Conservation (phyloP, 139 green algal species). For the Desmodesmus armatus region DNA sequence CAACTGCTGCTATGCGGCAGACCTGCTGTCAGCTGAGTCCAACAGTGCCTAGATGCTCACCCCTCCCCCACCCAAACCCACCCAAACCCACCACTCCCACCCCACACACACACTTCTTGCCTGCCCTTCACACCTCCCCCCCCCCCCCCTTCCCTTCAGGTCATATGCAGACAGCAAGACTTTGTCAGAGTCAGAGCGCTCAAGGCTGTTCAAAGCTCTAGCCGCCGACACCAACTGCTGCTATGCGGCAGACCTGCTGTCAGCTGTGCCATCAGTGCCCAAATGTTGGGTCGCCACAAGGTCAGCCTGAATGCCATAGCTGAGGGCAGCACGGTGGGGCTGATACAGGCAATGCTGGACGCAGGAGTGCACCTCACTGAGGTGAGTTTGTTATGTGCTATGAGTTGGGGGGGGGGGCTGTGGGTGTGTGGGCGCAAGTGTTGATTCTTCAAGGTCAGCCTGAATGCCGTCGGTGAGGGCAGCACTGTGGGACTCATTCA, state of each 20-base stretch:
- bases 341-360: constrained; percentile 78
- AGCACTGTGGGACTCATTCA: constrained; percentile 78
- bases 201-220: constrained; percentile 62
- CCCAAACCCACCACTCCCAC: too few species aligned
- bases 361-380: constrained; percentile 76
- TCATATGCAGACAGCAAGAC: constrained; percentile 91
- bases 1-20: constrained; percentile 67
- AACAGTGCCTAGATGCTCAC: constrained; percentile 88
- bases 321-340: constrained; percentile 67
- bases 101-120: too few species aligned
- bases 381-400: too few species aligned
- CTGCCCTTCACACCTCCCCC: too few species aligned
- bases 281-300: constrained; percentile 74
- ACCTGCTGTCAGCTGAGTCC: constrained; percentile 74
- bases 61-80: too few species aligned
- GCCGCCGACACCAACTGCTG: constrained; percentile 57
- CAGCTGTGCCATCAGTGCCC: constrained; percentile 72
- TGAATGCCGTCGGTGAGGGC: constrained; percentile 82
- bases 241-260: constrained; percentile 74
- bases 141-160: too few species aligned
- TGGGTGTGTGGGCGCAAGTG: background rate
- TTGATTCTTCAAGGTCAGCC: constrained; percentile 29
- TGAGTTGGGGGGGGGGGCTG: too few species aligned
- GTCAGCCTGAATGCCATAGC: constrained; percentile 80
- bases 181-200: constrained; percentile 77